Evolutionary conservation across 257 asterid genomes (phyloP).

Genomic region (Jacaranda copaia): DNA sequence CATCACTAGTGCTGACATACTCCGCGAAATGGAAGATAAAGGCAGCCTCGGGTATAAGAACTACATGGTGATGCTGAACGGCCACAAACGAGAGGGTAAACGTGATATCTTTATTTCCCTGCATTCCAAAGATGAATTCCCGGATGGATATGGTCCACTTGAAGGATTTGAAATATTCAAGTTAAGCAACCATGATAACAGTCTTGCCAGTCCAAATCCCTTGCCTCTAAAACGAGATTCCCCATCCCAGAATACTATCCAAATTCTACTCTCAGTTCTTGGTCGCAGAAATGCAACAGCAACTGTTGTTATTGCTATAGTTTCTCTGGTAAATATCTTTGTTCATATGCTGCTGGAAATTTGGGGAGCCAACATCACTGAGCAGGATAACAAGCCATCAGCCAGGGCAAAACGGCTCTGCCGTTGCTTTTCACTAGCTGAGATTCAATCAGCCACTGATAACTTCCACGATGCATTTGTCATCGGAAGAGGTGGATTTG

Average conservation of each 20-base stretch:
- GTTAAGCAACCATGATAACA: conserved; percentile 54
- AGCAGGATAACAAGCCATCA: conserved; percentile 42
- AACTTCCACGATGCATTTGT: no score
- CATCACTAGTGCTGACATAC: conserved; percentile 48
- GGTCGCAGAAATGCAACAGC: conserved; percentile 48
- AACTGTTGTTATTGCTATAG: conserved; percentile 37
- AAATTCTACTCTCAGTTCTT: conserved; percentile 31
- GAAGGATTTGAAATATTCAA: conserved; percentile 75
- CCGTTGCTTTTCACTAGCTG: conserved; percentile 59
- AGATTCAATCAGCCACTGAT: conserved; percentile 38
- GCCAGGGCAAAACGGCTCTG: conserved; percentile 41
- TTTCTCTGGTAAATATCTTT: conserved; percentile 51
- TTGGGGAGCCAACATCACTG: conserved; percentile 37
- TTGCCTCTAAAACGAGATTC: conserved; percentile 31
- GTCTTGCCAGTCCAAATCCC: conserved; percentile 34
- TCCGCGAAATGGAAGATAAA: conserved; percentile 44
- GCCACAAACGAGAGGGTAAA: conserved; percentile 58
- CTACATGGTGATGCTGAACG: conserved; percentile 63
- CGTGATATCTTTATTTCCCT: conserved; percentile 52
- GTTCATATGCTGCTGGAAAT: conserved; percentile 43
- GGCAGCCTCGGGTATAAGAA: conserved; percentile 55
- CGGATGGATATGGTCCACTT: conserved; percentile 46
- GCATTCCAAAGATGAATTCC: conserved; percentile 36
- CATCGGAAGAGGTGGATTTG: no score
- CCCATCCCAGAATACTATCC: conserved; percentile 14